Conservation (phyloP, 2,329 filamentous ascomycete genomes). For the Herpotrichia juniperi region DNA sequence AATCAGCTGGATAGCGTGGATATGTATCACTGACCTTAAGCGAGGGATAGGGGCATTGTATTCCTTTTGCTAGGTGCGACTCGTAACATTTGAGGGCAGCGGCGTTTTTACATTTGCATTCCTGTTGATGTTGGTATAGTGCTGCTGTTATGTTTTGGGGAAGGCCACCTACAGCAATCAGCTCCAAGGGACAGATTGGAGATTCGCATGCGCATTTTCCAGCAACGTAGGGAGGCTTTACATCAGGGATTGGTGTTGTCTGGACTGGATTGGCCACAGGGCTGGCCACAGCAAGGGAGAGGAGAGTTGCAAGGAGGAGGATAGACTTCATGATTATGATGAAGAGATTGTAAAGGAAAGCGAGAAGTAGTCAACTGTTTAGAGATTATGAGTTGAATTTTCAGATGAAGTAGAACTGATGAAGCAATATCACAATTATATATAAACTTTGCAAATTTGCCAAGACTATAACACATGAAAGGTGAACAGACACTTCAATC, state of each 20-base stretch:
- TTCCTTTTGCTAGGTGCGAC: slow-evolving; percentile 8
- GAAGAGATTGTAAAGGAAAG: not conserved
- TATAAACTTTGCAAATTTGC: not conserved
- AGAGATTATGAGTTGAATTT: not conserved
- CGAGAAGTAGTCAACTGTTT: not conserved
- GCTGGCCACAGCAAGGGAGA: slow-evolving; percentile 13
- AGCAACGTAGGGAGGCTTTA: not conserved
- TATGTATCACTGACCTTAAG: slow-evolving; percentile 12
- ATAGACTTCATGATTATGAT: slow-evolving; percentile 15
- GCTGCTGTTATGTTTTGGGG: not conserved
- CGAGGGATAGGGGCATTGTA: slow-evolving; percentile 15
- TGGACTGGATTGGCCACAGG: slow-evolving; percentile 3
- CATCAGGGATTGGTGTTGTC: not conserved
- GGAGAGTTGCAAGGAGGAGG: slow-evolving; percentile 8
- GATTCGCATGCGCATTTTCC: slow-evolving; percentile 7
- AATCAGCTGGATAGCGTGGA: too few species aligned
- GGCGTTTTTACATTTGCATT: slow-evolving; percentile 25
- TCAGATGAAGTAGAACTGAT: not conserved
- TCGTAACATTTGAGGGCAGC: slow-evolving; percentile 23
- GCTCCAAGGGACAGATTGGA: slow-evolving; percentile 19
- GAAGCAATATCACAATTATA: not conserved
- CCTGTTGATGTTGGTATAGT: slow-evolving; percentile 8
- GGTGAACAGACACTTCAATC: too few species aligned
- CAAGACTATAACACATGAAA: too few species aligned
- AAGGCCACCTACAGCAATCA: slow-evolving; percentile 17